A percentile compares a stretch with the other conserved stretches of the same genome.
Evolutionary conservation across 345 rosid species (phyloP).

Genomic region (Camelina sativa): DNA sequence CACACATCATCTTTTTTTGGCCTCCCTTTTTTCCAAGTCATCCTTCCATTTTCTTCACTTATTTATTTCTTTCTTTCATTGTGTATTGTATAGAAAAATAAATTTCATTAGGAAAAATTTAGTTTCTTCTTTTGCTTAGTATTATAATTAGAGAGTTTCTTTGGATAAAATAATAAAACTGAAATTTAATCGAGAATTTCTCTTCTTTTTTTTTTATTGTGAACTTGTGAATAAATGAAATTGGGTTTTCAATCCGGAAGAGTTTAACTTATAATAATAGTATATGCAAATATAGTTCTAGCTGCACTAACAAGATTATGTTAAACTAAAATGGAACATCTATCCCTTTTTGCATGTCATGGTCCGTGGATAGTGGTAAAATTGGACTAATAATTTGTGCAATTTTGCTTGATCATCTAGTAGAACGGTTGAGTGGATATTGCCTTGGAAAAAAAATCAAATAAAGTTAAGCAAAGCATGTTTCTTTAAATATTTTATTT

Average conservation of each 20-base stretch:
- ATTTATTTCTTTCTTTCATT: not conserved
- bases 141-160: too few relatives aligned
- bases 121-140: too few relatives aligned
- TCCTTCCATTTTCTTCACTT: conserved; percentile 33
- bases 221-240: too few relatives aligned
- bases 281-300: not conserved
- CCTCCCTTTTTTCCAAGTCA: conserved; percentile 14
- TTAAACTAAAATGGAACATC: conserved; percentile 1
- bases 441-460: conserved; percentile 8
- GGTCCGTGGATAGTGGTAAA: conserved; percentile 8
- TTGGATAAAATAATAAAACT: too few relatives aligned
- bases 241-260: too few relatives aligned
- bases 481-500: conserved; percentile 2
- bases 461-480: conserved; percentile 26
- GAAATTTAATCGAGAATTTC: not conserved
- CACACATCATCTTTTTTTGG: conserved; percentile 27
- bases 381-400: not conserved
- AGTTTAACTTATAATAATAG: not conserved
- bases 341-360: conserved; percentile 15
- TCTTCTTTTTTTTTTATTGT: too few relatives aligned
- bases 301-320: not conserved
- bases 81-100: not conserved
- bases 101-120: not conserved
- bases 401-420: conserved; percentile 5
- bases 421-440: conserved; percentile 27